Conservation (phyloP, 2,329 filamentous ascomycete genomes). For the Teratosphaeriaceae sp. region DNA sequence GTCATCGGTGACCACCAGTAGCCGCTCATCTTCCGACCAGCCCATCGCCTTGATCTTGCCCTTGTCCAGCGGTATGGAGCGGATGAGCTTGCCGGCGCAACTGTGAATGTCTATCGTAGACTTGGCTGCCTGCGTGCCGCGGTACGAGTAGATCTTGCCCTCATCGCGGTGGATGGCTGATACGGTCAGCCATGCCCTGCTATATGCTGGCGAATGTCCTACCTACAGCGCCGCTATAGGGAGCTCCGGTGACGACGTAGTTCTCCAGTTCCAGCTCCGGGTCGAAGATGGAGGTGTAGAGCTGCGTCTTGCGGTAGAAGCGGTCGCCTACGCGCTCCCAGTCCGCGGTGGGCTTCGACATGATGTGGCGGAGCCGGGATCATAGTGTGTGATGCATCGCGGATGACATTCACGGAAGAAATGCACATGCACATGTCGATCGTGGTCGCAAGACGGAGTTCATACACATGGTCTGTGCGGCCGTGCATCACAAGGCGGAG, state of each 20-base stretch:
- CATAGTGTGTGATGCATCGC: not conserved
- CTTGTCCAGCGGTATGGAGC: conserved; percentile 67
- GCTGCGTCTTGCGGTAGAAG: conserved; percentile 91
- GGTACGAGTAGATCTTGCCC: conserved; percentile 71
- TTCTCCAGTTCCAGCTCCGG: conserved; percentile 91
- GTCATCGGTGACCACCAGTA: conserved; percentile 82
- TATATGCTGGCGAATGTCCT: conserved; percentile 25
- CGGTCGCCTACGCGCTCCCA: conserved; percentile 92
- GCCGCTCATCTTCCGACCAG: conserved; percentile 92
- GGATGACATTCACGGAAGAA: too few relatives aligned
- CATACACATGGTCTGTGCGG: too few relatives aligned
- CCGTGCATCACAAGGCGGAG: too few relatives aligned
- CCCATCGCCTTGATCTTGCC: conserved; percentile 80
- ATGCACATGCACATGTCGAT: too few relatives aligned
- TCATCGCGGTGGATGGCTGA: conserved; percentile 85
- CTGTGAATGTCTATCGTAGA: conserved; percentile 92
- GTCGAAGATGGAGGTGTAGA: conserved; percentile 91
- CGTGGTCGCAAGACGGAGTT: too few relatives aligned
- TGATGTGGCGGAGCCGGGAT: conserved; percentile 8
- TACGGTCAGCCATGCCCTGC: conserved; percentile 16
- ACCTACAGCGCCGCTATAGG: conserved; percentile 92
- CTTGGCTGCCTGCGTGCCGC: conserved; percentile 64
- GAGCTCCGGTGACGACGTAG: conserved; percentile 84
- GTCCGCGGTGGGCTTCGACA: conserved; percentile 67
- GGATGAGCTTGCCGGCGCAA: conserved; percentile 78